phyloP scores from a whole-genome alignment of 75 land plant species.

The Sequoiadendron giganteum region DNA sequence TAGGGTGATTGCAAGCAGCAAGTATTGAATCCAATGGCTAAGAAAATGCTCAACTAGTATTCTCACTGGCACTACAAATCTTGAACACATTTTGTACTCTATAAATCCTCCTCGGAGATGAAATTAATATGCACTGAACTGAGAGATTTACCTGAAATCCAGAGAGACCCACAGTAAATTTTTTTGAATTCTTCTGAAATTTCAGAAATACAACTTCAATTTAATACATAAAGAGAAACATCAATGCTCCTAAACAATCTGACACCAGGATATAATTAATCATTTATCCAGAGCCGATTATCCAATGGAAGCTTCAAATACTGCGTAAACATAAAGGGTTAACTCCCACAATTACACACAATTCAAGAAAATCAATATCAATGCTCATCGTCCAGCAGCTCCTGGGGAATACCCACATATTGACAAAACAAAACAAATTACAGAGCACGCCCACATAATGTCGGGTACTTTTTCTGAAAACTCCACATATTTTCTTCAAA shows the following conservation, averaged over 20 bases:
- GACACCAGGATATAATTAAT: not conserved
- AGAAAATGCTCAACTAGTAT: not conserved
- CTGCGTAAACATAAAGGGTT: not conserved
- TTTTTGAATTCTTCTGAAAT: not conserved
- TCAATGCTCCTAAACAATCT: not conserved
- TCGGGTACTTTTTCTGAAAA: not conserved
- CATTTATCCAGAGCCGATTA: not conserved
- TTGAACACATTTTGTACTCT: not conserved
- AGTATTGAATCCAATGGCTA: not conserved
- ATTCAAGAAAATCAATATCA: not conserved
- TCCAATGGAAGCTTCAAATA: not conserved
- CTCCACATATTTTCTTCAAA: not conserved
- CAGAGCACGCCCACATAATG: not conserved
- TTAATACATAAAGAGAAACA: not conserved
- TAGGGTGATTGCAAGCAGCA: constrained; percentile 1
- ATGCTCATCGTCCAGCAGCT: not conserved
- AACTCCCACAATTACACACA: not conserved
- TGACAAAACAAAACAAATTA: not conserved
- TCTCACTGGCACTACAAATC: not conserved
- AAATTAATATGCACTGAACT: not conserved
- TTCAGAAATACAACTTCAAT: not conserved
- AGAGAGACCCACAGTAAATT: not conserved
- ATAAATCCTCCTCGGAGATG: not conserved
- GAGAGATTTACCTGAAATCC: not conserved
- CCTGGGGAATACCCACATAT: not conserved